phyloP scores from a whole-genome alignment of 805 yeast genomes.

The Wickerhamomyces xylosicus region DNA sequence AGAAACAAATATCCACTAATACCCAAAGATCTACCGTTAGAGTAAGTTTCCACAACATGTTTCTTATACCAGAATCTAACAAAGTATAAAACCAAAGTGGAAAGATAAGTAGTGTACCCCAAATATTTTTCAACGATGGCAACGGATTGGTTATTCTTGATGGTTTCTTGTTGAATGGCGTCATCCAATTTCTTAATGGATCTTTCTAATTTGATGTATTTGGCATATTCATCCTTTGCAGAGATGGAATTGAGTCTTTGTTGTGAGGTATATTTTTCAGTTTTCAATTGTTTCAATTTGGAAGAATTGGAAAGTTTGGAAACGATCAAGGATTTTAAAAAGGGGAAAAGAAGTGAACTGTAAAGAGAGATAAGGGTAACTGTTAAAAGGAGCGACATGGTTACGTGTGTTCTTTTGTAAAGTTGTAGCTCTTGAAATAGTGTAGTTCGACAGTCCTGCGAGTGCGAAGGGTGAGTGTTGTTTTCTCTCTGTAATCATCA shows the following conservation, averaged over 20 bases:
- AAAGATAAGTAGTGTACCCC: not conserved
- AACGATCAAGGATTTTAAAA: not conserved
- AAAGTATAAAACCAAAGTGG: conserved; percentile 1
- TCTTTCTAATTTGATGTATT: conserved; percentile 89
- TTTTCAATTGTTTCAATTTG: not conserved
- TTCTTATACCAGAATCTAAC: conserved; percentile 12
- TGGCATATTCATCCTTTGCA: conserved; percentile 92
- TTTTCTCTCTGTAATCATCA: too few species aligned
- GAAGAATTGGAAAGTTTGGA: not conserved
- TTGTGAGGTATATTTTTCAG: not conserved
- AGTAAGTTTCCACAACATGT: not conserved
- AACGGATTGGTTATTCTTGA: not conserved
- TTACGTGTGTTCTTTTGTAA: too few species aligned
- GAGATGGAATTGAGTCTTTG: conserved; percentile 42
- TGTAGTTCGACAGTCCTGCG: too few species aligned
- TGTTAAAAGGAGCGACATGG: not conserved
- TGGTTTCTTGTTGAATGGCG: conserved; percentile 2
- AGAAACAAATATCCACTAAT: not conserved
- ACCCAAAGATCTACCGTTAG: not conserved
- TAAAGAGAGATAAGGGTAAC: not conserved
- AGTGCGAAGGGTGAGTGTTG: too few species aligned
- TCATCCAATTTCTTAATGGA: conserved; percentile 4
- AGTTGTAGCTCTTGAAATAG: too few species aligned
- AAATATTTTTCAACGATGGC: conserved; percentile 1
- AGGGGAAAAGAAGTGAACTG: not conserved